Percentiles rank a stretch among this genome's conserved stretches.
These are phyloP conservation scores for Talaromyces islandicus DNA, from an alignment of 2,329 filamentous ascomycete genomes.

Conservation along the genomic window DNA sequence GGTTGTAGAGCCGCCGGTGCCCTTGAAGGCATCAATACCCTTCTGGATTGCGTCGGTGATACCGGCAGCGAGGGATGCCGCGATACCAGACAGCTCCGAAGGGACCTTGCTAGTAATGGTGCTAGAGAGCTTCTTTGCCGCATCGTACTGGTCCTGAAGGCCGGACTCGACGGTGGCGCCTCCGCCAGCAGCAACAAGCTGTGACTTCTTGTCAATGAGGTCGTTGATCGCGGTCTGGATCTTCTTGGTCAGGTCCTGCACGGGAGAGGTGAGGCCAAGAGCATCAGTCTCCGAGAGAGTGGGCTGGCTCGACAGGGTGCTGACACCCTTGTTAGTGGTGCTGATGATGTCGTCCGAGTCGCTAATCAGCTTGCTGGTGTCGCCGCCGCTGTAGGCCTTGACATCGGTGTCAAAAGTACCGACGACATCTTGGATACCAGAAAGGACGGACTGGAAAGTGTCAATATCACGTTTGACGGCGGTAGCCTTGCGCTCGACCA, in stretches of 20 bases:
- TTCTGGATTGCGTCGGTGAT: conserved; percentile 27
- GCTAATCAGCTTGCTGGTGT: conserved; percentile 12
- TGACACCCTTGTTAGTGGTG: conserved; percentile 21
- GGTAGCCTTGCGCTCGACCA: conserved; percentile 7
- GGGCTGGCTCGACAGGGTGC: conserved; percentile 16
- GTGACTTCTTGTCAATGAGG: conserved; percentile 22
- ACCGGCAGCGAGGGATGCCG: conserved; percentile 20
- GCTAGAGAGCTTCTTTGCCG: conserved; percentile 18
- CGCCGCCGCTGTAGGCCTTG: conserved; percentile 20
- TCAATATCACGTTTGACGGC: conserved; percentile 8
- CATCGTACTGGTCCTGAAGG: conserved; percentile 22
- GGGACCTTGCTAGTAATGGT: conserved; percentile 28
- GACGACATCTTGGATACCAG: conserved; percentile 15
- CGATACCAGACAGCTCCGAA: conserved; percentile 16
- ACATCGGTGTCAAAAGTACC: conserved; percentile 18
- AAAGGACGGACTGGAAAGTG: conserved; percentile 9
- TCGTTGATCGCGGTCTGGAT: conserved; percentile 19
- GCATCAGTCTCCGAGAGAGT: conserved; percentile 22
- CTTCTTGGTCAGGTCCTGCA: conserved; percentile 21
- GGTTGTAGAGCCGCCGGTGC: conserved; percentile 8
- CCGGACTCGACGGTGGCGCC: conserved; percentile 16
- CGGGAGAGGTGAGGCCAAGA: conserved; percentile 19
- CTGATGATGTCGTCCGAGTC: conserved; percentile 18
- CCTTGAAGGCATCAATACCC: conserved; percentile 22
- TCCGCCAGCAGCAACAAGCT: conserved; percentile 19